Percentiles rank a stretch among this genome's conserved stretches.
Evolutionary conservation across 2,329 filamentous ascomycete genomes (phyloP).

Genomic region (Penicillium freii): DNA sequence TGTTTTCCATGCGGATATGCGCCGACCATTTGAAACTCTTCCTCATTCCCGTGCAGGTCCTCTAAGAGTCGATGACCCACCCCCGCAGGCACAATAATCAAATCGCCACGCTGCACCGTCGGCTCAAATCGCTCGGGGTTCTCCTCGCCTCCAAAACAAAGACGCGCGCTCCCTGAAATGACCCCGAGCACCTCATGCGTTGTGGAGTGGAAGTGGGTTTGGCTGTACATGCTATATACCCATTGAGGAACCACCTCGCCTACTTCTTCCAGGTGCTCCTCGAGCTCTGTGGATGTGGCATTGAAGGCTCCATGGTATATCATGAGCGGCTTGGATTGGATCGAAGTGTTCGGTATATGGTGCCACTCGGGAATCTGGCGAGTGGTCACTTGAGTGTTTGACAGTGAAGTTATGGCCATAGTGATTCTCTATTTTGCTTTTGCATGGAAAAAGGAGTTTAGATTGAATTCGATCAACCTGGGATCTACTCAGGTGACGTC

Average conservation of each 20-base stretch:
- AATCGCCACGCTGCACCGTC: conserved; percentile 58
- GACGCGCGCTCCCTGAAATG: conserved; percentile 55
- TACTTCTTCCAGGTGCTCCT: conserved; percentile 54
- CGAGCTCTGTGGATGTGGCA: conserved; percentile 51
- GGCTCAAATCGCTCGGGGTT: conserved; percentile 59
- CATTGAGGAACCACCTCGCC: conserved; percentile 62
- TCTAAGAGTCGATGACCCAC: conserved; percentile 63
- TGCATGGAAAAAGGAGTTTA: not conserved
- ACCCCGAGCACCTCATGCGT: conserved; percentile 66
- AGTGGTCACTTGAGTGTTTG: conserved; percentile 55
- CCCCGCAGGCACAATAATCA: conserved; percentile 64
- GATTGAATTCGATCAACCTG: not conserved
- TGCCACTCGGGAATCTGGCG: conserved; percentile 59
- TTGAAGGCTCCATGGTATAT: conserved; percentile 64
- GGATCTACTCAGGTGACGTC: not conserved
- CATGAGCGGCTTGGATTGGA: conserved; percentile 62
- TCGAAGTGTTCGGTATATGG: conserved; percentile 62
- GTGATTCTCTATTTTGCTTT: not conserved
- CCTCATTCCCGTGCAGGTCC: conserved; percentile 48
- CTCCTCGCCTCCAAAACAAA: conserved; percentile 66
- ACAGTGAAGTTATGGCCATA: conserved; percentile 46
- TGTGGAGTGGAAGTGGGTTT: conserved; percentile 66
- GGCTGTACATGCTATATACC: conserved; percentile 67
- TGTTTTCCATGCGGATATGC: conserved; percentile 57
- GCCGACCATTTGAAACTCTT: conserved; percentile 64